phyloP scores from a whole-genome alignment of 2,329 filamentous ascomycete genomes.

The Ophiostoma perfectum region DNA sequence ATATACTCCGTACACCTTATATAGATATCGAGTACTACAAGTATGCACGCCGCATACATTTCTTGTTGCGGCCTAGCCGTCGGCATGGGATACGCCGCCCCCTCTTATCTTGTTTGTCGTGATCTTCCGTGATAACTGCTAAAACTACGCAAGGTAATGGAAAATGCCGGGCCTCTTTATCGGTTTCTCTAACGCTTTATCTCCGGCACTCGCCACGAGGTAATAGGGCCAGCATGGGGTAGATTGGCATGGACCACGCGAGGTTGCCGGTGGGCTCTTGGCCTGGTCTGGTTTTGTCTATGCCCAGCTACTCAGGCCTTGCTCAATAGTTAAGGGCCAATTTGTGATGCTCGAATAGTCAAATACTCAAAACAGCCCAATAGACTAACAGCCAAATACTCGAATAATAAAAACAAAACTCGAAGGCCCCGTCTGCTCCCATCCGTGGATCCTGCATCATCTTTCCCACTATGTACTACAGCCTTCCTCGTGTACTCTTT shows the following conservation, averaged over 20 bases:
- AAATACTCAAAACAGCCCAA: not conserved
- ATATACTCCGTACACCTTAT: too few species aligned
- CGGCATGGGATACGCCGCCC: constrained; percentile 1
- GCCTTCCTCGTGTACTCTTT: not conserved
- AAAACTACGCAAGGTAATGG: constrained; percentile 11
- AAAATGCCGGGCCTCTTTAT: constrained; percentile 7
- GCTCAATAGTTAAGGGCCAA: not conserved
- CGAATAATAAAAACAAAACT: constrained; percentile 1
- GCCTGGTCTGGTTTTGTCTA: not conserved
- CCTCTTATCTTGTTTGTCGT: constrained; percentile 9
- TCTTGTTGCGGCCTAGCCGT: constrained; percentile 9
- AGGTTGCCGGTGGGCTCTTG: constrained; percentile 8
- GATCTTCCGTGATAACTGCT: constrained; percentile 14
- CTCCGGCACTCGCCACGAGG: constrained; percentile 9
- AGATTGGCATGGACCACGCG: constrained; percentile 2
- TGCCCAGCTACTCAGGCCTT: not conserved
- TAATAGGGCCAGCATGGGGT: constrained; percentile 5
- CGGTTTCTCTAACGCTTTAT: not conserved
- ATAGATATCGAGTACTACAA: too few species aligned
- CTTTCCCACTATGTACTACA: not conserved
- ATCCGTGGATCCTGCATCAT: constrained; percentile 4
- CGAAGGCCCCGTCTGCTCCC: constrained; percentile 7
- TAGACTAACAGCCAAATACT: too few species aligned
- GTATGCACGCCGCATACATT: not conserved
- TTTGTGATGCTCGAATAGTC: not conserved